Conservation (phyloP, 2,329 filamentous ascomycete species). For the Epichloe brachyelytri region DNA sequence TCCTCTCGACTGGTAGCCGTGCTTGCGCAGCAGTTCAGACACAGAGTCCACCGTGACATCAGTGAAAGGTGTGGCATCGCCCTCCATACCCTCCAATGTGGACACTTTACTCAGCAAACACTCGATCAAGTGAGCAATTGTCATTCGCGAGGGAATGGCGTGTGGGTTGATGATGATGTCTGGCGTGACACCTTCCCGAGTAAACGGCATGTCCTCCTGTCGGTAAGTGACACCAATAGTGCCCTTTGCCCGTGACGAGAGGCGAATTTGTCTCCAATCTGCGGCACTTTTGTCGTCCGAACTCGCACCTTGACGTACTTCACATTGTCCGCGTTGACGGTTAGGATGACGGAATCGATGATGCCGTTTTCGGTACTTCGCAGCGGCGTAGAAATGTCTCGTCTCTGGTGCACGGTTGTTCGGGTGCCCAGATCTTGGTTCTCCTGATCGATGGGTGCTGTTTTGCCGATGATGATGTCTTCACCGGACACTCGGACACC, state of each 20-base stretch:
- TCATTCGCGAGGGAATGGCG: conserved; percentile 99
- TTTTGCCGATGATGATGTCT: conserved; percentile 98
- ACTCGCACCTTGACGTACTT: conserved; percentile 97
- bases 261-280: conserved; percentile 98
- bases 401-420: conserved; percentile 79
- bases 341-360: conserved; percentile 83
- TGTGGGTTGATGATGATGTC: conserved; percentile 99
- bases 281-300: conserved; percentile 91
- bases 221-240: conserved; percentile 98
- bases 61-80: conserved; percentile 94
- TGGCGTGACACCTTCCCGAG: conserved; percentile 76
- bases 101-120: conserved; percentile 95
- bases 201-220: conserved; percentile 98
- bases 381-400: conserved; percentile 89
- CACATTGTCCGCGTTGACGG: conserved; percentile 86
- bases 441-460: conserved; percentile 84
- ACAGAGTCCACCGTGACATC: conserved; percentile 94
- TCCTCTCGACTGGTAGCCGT: conserved; percentile 92
- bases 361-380: conserved; percentile 96
- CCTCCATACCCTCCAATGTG: conserved; percentile 84
- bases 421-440: conserved; percentile 88
- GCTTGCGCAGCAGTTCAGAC: conserved; percentile 70
- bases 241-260: conserved; percentile 97
- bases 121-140: conserved; percentile 99
- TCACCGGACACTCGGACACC: conserved; percentile 92